phyloP scores from a whole-genome alignment of 1,139 yeast species.

The Yamadazyma kanchanaburiensis region DNA sequence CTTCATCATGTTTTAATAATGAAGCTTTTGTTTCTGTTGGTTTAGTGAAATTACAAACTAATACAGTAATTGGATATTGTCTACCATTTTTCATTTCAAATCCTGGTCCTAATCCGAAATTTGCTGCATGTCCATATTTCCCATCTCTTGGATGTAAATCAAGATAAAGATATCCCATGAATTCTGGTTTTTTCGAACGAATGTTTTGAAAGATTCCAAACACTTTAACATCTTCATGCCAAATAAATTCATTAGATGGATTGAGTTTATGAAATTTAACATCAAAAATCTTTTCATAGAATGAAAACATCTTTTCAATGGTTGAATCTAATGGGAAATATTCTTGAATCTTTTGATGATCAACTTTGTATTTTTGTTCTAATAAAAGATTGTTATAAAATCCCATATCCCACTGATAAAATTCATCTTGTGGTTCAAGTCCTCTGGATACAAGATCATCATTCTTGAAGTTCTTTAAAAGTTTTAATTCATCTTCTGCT shows the following conservation, averaged over 20 bases:
- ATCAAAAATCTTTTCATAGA: slow-evolving; percentile 67
- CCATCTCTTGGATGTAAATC: slow-evolving; percentile 86
- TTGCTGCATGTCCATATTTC: slow-evolving; percentile 86
- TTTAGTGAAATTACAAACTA: slow-evolving; percentile 83
- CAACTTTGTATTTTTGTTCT: slow-evolving; percentile 68
- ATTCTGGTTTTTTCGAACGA: slow-evolving; percentile 48
- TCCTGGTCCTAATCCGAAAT: slow-evolving; percentile 69
- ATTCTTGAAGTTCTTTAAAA: slow-evolving; percentile 50
- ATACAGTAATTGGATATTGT: slow-evolving; percentile 66
- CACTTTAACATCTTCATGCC: slow-evolving; percentile 81
- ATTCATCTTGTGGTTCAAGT: slow-evolving; percentile 35
- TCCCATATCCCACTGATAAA: slow-evolving; percentile 72
- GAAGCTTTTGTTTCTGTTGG: slow-evolving; percentile 72
- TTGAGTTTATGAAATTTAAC: slow-evolving; percentile 51
- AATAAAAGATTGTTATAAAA: slow-evolving; percentile 63
- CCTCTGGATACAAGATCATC: slow-evolving; percentile 46
- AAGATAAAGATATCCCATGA: slow-evolving; percentile 75
- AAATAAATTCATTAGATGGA: slow-evolving; percentile 30
- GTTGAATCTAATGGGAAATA: slow-evolving; percentile 75
- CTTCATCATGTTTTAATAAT: slow-evolving; percentile 72
- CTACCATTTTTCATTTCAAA: slow-evolving; percentile 48
- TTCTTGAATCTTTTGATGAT: slow-evolving; percentile 67
- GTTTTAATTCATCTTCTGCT: slow-evolving; percentile 53
- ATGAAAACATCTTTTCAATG: slow-evolving; percentile 60
- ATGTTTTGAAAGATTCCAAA: slow-evolving; percentile 67